phyloP scores from a whole-genome alignment of 106 monocot species.

The Allium sativum region DNA sequence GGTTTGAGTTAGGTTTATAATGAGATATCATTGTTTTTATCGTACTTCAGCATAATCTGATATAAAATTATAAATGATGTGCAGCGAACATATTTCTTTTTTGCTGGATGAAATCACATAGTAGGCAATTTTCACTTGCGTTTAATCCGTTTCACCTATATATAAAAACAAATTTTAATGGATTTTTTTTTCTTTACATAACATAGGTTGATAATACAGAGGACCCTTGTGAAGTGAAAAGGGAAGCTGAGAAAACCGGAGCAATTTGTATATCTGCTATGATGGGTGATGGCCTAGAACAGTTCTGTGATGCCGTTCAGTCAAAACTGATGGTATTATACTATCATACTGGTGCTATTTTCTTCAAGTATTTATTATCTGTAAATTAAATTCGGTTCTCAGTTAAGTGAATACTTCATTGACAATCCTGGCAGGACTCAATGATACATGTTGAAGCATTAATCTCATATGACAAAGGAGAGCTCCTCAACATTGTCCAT shows the following conservation, averaged over 20 bases:
- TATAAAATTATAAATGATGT: too few species aligned
- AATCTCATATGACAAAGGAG: slow-evolving; percentile 82
- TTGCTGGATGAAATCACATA: too few species aligned
- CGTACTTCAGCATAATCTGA: too few species aligned
- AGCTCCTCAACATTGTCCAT: slow-evolving; percentile 83
- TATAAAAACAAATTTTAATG: too few species aligned
- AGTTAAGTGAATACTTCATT: slow-evolving; percentile 1
- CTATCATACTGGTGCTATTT: not conserved
- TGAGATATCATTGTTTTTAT: too few species aligned
- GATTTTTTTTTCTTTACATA: too few species aligned
- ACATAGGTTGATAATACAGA: slow-evolving; percentile 64
- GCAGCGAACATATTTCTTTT: too few species aligned
- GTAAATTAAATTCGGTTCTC: not conserved
- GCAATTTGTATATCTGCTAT: slow-evolving; percentile 81
- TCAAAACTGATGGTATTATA: slow-evolving; percentile 60
- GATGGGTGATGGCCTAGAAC: slow-evolving; percentile 62
- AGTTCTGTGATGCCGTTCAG: slow-evolving; percentile 80
- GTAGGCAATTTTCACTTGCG: too few species aligned
- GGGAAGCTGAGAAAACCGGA: slow-evolving; percentile 50
- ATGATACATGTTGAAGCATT: slow-evolving; percentile 75
- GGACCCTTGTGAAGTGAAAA: slow-evolving; percentile 46
- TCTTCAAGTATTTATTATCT: not conserved
- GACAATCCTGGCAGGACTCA: slow-evolving; percentile 37
- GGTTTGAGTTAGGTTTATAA: too few species aligned
- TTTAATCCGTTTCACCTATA: too few species aligned